Base-by-base conservation (phyloP, 1,139 yeast species). In the Kodamaea anthophila region DNA sequence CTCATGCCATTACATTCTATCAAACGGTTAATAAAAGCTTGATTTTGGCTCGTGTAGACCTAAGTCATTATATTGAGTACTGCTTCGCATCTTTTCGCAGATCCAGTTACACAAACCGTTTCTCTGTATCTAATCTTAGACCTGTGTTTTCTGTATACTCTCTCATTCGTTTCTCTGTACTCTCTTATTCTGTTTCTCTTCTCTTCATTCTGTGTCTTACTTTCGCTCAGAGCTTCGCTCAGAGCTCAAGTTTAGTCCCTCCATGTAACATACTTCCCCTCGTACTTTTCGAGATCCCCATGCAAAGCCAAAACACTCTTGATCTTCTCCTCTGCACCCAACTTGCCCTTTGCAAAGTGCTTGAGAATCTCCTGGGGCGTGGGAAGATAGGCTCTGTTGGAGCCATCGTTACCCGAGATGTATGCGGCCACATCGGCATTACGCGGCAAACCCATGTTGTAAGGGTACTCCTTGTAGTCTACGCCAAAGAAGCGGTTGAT, bases 381-480 rank as follows among this genome's bases (percentile, higher is more conserved):
- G 15, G 81, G 81, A 52, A 81, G 74, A 53, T 70, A 76, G 21
- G 77, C 65, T 45, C 84, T 68, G 42, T 73, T 69, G 10, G 78
- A 64, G 18, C 74, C 77, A 45, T 76, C 84, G 38, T 65, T 67
- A 15, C 88, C 88, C 28, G 75, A 74, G 30, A 82, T 72, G 52
- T 66, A 82, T 33, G 60, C 59, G 43, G 70, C 67, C 35, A 76
- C 65, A 36, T 75, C 79, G 30, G 49, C 42, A 54, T 79, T 83
- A 9, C 73, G 63, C 30, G 97, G 97, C 41, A 91, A 68, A 20
- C 94, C 95, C 68, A 74, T 82, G 47, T 73, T 68, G 57, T 71
- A 75, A 19, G 95, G 95, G 52, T 88, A 83, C 30, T 69, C 55
- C 25, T 56, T 55, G 58, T 70, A 85, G 43, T 79, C 72, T 31